phyloP scores from a whole-genome alignment of 108 stramenopile species.

The Nitzschia putrida region DNA sequence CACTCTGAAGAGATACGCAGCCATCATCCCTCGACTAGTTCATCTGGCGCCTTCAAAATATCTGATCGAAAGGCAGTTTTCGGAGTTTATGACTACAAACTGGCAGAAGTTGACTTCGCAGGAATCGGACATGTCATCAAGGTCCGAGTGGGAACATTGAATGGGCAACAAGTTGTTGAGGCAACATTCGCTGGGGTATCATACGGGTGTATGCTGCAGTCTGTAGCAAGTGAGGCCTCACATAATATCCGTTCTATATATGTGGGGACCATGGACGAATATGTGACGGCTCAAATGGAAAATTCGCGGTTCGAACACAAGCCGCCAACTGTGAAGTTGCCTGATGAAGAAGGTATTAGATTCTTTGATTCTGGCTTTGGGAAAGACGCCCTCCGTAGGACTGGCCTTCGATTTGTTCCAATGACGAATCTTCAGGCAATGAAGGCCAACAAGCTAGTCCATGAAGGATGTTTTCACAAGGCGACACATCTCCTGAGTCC shows the following conservation, averaged over 20 bases:
- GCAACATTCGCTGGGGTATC: conserved; percentile 19
- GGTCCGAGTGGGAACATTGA: conserved; percentile 5
- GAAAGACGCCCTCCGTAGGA: conserved; percentile 22
- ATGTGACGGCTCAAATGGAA: conserved; percentile 17
- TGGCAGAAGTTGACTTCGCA: conserved; percentile 29
- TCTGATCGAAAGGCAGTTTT: conserved; percentile 17
- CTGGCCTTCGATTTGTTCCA: conserved; percentile 34
- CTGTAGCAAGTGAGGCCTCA: neutral
- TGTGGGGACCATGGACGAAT: conserved; percentile 1
- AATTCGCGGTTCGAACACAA: neutral
- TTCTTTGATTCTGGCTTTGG: neutral
- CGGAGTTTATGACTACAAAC: conserved; percentile 2
- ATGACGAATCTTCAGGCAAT: conserved; percentile 31
- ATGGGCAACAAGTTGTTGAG: conserved; percentile 13
- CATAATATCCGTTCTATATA: conserved; percentile 6
- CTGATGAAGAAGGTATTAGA: neutral
- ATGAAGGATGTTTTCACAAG: conserved; percentile 24
- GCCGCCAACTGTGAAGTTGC: neutral
- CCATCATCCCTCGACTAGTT: neutral
- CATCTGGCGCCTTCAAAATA: neutral
- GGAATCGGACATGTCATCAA: conserved; percentile 21
- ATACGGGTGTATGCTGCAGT: conserved; percentile 7
- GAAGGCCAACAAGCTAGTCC: conserved; percentile 24
- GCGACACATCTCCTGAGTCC: conserved; percentile 38
- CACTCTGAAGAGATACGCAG: neutral